phyloP scores from a whole-genome alignment of 768 basidiomycete species.

The Aureoboletus auriporus region DNA sequence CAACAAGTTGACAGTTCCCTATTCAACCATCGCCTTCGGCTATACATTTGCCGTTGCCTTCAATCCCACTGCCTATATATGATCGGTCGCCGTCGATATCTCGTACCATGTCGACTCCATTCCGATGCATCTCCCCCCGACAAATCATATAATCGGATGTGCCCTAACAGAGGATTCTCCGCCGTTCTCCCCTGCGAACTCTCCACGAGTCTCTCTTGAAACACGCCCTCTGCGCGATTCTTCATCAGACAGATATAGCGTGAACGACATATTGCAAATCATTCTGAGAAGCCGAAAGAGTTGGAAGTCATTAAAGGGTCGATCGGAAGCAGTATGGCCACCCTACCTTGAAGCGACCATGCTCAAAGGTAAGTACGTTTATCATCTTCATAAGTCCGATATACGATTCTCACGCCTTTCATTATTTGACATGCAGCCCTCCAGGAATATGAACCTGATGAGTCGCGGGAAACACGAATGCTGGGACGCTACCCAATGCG shows the following conservation, averaged over 20 bases:
- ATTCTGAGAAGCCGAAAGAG: slow-evolving; percentile 68
- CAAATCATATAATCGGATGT: slow-evolving; percentile 6
- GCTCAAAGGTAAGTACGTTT: slow-evolving; percentile 53
- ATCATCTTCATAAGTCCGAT: slow-evolving; percentile 4
- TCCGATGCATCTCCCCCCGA: slow-evolving; percentile 13
- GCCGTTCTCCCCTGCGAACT: slow-evolving; percentile 1
- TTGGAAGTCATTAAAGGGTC: slow-evolving; percentile 69
- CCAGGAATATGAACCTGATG: slow-evolving; percentile 69
- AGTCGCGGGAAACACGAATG: slow-evolving; percentile 67
- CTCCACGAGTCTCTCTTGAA: neutral
- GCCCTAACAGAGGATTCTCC: neutral
- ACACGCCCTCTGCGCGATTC: slow-evolving; percentile 12
- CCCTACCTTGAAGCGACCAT: slow-evolving; percentile 74
- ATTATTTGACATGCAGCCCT: slow-evolving; percentile 41
- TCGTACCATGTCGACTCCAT: slow-evolving; percentile 3
- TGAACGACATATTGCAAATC: slow-evolving; percentile 56
- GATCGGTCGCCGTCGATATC: slow-evolving; percentile 1
- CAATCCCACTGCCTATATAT: slow-evolving; percentile 22
- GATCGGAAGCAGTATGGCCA: slow-evolving; percentile 74
- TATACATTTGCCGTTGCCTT: slow-evolving; percentile 20
- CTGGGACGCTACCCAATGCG: slow-evolving; percentile 75
- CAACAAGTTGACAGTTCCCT: neutral
- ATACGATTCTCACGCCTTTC: slow-evolving; percentile 18
- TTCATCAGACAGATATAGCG: slow-evolving; percentile 17
- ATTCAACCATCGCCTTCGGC: slow-evolving; percentile 15